A percentile compares a stretch with the other conserved stretches of the same genome.
These are phyloP conservation scores for Dendrostoma leiphaemia DNA, from an alignment of 2,329 filamentous ascomycete species.

Conservation along the genomic window DNA sequence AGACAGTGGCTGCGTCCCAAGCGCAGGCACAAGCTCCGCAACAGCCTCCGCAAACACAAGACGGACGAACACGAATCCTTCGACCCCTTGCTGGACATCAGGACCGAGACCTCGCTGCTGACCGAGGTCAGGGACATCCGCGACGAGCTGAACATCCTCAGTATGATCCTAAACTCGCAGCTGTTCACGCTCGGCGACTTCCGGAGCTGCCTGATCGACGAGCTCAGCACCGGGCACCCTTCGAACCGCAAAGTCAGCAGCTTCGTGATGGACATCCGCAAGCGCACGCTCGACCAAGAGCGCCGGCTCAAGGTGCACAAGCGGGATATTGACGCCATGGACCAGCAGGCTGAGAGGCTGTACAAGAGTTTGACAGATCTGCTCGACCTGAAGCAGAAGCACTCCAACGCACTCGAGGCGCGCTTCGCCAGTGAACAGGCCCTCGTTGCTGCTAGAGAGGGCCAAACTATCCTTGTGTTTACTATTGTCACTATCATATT, in stretches of 20 bases:
- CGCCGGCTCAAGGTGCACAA: slow-evolving; percentile 56
- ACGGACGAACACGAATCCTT: slow-evolving; percentile 37
- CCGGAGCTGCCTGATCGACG: slow-evolving; percentile 39
- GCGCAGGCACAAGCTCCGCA: slow-evolving; percentile 18
- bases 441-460: slow-evolving; percentile 52
- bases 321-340: slow-evolving; percentile 62
- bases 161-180: slow-evolving; percentile 50
- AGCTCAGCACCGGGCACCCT: slow-evolving; percentile 25
- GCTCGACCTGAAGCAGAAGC: slow-evolving; percentile 67
- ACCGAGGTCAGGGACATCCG: slow-evolving; percentile 66
- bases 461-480: slow-evolving; percentile 43
- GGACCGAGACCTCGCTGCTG: slow-evolving; percentile 58
- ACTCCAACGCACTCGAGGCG: slow-evolving; percentile 66
- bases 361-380: slow-evolving; percentile 60
- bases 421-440: slow-evolving; percentile 61
- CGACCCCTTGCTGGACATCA: slow-evolving; percentile 57
- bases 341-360: slow-evolving; percentile 58
- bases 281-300: slow-evolving; percentile 54
- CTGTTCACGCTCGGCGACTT: slow-evolving; percentile 45
- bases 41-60: slow-evolving; percentile 30
- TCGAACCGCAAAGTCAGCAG: slow-evolving; percentile 28
- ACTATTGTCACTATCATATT: slow-evolving; percentile 46
- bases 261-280: slow-evolving; percentile 36
- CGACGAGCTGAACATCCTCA: slow-evolving; percentile 68
- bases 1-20: slow-evolving; percentile 47